Evolutionary conservation across 495 filamentous ascomycete species (phyloP).

Genomic region (Thozetella sp.): DNA sequence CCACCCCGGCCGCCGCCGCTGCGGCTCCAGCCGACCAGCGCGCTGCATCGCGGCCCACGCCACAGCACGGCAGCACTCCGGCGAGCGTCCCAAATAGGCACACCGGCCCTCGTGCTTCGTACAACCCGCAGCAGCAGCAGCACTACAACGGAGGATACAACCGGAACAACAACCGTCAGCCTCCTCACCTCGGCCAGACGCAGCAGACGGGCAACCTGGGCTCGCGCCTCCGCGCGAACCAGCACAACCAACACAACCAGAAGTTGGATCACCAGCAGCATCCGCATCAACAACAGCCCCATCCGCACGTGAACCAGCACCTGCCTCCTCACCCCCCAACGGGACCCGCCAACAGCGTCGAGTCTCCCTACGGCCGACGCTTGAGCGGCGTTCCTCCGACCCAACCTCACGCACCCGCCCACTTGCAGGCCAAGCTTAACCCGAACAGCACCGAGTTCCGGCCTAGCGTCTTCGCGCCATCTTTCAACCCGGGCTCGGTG

Average conservation of each 20-base stretch:
- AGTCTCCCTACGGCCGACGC: slow-evolving; percentile 47
- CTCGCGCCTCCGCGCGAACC: slow-evolving; percentile 45
- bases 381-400: slow-evolving; percentile 42
- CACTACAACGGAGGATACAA: slow-evolving; percentile 28
- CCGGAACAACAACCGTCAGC: slow-evolving; percentile 34
- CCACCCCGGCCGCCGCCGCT: slow-evolving; percentile 13
- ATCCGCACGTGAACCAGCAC: slow-evolving; percentile 36
- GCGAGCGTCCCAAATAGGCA: slow-evolving; percentile 34
- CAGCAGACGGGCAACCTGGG: slow-evolving; percentile 36
- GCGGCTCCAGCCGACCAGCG: slow-evolving; percentile 27
- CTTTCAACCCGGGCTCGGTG: slow-evolving; percentile 69
- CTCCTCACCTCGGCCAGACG: slow-evolving; percentile 32
- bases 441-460: slow-evolving; percentile 83
- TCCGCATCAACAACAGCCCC: slow-evolving; percentile 41
- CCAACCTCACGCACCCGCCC: slow-evolving; percentile 47
- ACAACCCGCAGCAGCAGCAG: slow-evolving; percentile 18
- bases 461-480: slow-evolving; percentile 74
- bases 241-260: slow-evolving; percentile 36
- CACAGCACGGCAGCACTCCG: slow-evolving; percentile 30
- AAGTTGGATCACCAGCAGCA: slow-evolving; percentile 22
- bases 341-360: slow-evolving; percentile 49
- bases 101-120: slow-evolving; percentile 24
- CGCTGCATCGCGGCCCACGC: slow-evolving; percentile 22
- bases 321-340: slow-evolving; percentile 44
- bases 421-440: slow-evolving; percentile 70